These are phyloP conservation scores for Salix exigua DNA, from an alignment of 345 rosid species.

Conservation along the genomic window DNA sequence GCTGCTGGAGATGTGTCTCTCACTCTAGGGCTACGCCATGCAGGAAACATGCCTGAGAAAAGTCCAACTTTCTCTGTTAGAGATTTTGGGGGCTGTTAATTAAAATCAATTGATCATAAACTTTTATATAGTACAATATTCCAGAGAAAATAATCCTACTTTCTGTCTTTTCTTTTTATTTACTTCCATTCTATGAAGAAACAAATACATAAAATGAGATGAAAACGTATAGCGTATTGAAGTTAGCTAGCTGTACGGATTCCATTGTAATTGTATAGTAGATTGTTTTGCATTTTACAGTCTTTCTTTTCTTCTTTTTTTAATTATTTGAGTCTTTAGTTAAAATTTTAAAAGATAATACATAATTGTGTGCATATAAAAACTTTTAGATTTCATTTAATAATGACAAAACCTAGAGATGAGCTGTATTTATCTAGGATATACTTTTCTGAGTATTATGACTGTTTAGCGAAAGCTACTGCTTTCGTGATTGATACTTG, in stretches of 20 bases:
- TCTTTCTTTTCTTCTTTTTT: neutral
- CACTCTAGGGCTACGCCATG: constrained; percentile 91
- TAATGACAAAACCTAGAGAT: neutral
- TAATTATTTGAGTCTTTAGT: constrained; percentile 11
- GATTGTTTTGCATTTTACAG: constrained; percentile 6
- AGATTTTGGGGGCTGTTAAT: constrained; percentile 65
- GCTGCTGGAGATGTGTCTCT: constrained; percentile 81
- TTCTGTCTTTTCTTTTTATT: neutral
- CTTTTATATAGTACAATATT: constrained; percentile 15
- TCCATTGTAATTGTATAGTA: constrained; percentile 44
- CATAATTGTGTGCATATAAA: too few species aligned
- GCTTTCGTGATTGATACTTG: neutral
- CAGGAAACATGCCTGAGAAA: constrained; percentile 69
- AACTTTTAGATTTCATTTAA: too few species aligned
- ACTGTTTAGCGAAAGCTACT: constrained; percentile 1
- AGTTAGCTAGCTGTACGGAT: constrained; percentile 23
- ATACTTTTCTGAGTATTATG: neutral
- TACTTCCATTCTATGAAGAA: constrained; percentile 17
- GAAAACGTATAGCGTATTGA: constrained; percentile 22
- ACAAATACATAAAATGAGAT: constrained; percentile 18
- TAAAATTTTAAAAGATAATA: constrained; percentile 11
- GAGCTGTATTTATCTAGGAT: neutral
- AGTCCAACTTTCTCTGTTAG: constrained; percentile 60
- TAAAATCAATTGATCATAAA: neutral
- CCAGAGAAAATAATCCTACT: neutral